A percentile compares a stretch with the other conserved stretches of the same genome.
phyloP scores from a whole-genome alignment of 495 filamentous ascomycete species.

The Tuber microsphaerosporum region DNA sequence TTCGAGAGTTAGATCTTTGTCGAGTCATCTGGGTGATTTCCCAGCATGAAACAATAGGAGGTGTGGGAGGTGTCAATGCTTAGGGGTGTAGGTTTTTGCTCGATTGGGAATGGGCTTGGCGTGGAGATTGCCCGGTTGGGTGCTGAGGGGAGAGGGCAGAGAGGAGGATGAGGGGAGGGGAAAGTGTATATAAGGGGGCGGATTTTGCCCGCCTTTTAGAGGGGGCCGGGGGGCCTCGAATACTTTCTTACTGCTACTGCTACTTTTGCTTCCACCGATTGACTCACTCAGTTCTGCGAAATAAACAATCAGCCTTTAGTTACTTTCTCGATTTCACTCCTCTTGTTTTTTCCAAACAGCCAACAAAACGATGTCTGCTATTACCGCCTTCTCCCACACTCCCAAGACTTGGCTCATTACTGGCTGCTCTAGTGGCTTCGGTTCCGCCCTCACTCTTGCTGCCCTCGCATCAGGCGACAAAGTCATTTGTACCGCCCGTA shows the following conservation, averaged over 20 bases:
- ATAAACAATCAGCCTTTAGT: not conserved
- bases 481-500: slow-evolving; percentile 53
- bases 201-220: not conserved
- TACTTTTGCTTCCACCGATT: not conserved
- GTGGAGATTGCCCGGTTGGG: not conserved
- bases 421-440: slow-evolving; percentile 49
- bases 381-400: slow-evolving; percentile 7
- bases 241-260: not conserved
- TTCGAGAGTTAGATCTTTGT: not conserved
- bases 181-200: not conserved
- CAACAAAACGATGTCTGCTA: not conserved
- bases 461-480: slow-evolving; percentile 49
- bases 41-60: not conserved
- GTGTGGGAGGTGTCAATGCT: not conserved
- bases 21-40: not conserved
- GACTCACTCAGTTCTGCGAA: not conserved
- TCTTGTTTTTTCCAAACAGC: too few relatives aligned
- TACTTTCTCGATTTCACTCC: not conserved
- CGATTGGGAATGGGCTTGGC: not conserved
- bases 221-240: not conserved
- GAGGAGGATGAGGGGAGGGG: not conserved
- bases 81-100: not conserved
- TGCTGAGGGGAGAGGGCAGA: not conserved
- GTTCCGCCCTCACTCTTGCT: slow-evolving; percentile 44
- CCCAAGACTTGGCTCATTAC: slow-evolving; percentile 50